Evolutionary conservation across 2,329 filamentous ascomycete genomes (phyloP).

Genomic region (Cordyceps tenuipes): DNA sequence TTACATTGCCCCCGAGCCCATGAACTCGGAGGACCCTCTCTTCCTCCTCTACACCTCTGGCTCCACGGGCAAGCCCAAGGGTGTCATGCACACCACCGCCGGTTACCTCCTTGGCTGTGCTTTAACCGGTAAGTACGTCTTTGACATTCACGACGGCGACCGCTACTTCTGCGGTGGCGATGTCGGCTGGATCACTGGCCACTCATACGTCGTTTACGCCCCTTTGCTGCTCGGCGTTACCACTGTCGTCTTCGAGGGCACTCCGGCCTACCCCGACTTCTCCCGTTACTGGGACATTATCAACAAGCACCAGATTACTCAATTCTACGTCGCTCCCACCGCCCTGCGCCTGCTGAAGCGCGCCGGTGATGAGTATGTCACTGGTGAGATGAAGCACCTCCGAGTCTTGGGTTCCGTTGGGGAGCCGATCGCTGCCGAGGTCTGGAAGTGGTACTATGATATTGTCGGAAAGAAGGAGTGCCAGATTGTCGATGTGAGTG

Average conservation of each 20-base stretch:
- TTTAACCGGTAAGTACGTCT: slow-evolving; percentile 94
- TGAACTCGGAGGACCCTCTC: slow-evolving; percentile 91
- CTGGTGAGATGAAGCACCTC: slow-evolving; percentile 79
- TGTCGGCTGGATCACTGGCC: slow-evolving; percentile 97
- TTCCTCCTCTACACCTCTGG: slow-evolving; percentile 98
- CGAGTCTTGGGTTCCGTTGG: slow-evolving; percentile 90
- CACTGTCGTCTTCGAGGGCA: slow-evolving; percentile 96
- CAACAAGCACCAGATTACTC: slow-evolving; percentile 87
- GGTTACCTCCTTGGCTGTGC: slow-evolving; percentile 94
- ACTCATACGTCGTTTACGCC: slow-evolving; percentile 97
- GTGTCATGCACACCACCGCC: slow-evolving; percentile 93
- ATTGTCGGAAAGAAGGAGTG: slow-evolving; percentile 87
- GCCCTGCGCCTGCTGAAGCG: slow-evolving; percentile 90
- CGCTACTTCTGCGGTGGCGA: slow-evolving; percentile 97
- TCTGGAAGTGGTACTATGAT: slow-evolving; percentile 99
- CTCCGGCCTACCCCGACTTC: slow-evolving; percentile 94
- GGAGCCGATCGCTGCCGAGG: slow-evolving; percentile 93
- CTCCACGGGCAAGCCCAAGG: slow-evolving; percentile 97
- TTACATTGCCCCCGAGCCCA: slow-evolving; percentile 80
- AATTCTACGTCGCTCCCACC: slow-evolving; percentile 97
- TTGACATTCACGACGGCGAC: slow-evolving; percentile 92
- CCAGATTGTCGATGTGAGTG: slow-evolving; percentile 85
- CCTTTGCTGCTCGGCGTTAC: slow-evolving; percentile 86
- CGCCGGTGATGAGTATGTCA: slow-evolving; percentile 86
- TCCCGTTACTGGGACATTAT: slow-evolving; percentile 99